Conservation (phyloP, 2,329 filamentous ascomycete genomes). For the Clonostachys solani region DNA sequence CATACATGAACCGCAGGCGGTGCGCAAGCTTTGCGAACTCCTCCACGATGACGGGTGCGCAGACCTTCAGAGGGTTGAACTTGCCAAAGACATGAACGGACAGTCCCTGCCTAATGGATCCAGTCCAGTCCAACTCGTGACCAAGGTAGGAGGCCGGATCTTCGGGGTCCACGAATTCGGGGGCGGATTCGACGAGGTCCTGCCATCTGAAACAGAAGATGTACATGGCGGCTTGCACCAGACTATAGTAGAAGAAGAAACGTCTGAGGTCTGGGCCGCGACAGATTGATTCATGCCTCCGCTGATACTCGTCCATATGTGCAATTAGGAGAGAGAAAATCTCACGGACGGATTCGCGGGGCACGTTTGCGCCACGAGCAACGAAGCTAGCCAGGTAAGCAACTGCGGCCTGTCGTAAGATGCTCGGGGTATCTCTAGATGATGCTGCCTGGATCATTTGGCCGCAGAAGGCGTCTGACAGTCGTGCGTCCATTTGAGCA, state of each 20-base stretch:
- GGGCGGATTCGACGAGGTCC: constrained; percentile 67
- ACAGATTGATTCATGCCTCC: constrained; percentile 67
- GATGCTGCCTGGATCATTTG: constrained; percentile 52
- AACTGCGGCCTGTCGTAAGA: constrained; percentile 78
- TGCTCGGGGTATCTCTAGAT: constrained; percentile 62
- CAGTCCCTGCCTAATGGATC: constrained; percentile 69
- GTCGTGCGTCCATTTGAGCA: constrained; percentile 72
- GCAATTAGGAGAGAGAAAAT: constrained; percentile 77
- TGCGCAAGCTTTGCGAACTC: constrained; percentile 88
- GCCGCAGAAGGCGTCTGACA: constrained; percentile 79
- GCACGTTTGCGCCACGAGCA: constrained; percentile 80
- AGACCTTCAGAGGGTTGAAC: constrained; percentile 93
- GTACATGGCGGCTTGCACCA: constrained; percentile 86
- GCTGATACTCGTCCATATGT: constrained; percentile 73
- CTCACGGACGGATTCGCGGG: constrained; percentile 69
- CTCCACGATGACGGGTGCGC: constrained; percentile 82
- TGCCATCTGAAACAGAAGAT: constrained; percentile 98
- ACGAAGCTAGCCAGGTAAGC: constrained; percentile 95
- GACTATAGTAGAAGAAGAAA: constrained; percentile 81
- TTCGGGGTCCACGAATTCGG: constrained; percentile 57
- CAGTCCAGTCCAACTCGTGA: constrained; percentile 75
- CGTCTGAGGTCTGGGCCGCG: constrained; percentile 80
- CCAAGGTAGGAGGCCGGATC: constrained; percentile 57
- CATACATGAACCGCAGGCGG: constrained; percentile 83
- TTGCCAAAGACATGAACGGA: constrained; percentile 77